These are phyloP conservation scores for Solanum appendiculatum DNA, from an alignment of 257 asterid genomes.

Conservation along the genomic window DNA sequence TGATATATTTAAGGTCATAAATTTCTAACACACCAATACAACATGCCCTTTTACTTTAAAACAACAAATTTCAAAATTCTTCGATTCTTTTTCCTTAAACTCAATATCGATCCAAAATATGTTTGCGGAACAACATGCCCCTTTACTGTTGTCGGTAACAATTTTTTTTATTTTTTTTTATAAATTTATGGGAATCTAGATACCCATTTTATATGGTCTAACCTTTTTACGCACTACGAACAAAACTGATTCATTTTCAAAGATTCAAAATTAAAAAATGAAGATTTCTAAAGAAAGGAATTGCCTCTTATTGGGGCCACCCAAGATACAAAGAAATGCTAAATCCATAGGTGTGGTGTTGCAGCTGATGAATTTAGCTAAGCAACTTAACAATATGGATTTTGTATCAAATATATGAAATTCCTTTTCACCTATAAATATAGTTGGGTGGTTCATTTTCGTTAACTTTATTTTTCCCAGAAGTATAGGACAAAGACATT, in stretches of 20 bases:
- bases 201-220: background rate
- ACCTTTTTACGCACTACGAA: background rate
- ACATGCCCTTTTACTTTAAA: too few species aligned
- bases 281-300: constrained; percentile 38
- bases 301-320: constrained; percentile 44
- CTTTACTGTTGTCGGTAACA: background rate
- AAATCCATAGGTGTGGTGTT: constrained; percentile 46
- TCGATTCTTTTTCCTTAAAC: background rate
- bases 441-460: background rate
- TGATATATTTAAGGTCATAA: background rate
- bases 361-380: constrained; percentile 31
- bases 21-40: background rate
- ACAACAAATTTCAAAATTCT: background rate
- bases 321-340: constrained; percentile 50
- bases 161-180: background rate
- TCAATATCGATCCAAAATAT: background rate
- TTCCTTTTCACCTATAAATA: constrained; percentile 30
- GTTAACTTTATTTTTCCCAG: background rate
- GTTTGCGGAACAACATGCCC: background rate
- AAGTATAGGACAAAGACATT: background rate
- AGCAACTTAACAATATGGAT: constrained; percentile 19
- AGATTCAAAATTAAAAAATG: background rate
- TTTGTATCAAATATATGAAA: constrained; percentile 1
- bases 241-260: background rate
- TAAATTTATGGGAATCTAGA: background rate